Percentiles rank a stretch among this genome's conserved stretches.
These are phyloP conservation scores for Sporothrix phasma DNA, from an alignment of 2,329 filamentous ascomycete species.

Conservation along the genomic window DNA sequence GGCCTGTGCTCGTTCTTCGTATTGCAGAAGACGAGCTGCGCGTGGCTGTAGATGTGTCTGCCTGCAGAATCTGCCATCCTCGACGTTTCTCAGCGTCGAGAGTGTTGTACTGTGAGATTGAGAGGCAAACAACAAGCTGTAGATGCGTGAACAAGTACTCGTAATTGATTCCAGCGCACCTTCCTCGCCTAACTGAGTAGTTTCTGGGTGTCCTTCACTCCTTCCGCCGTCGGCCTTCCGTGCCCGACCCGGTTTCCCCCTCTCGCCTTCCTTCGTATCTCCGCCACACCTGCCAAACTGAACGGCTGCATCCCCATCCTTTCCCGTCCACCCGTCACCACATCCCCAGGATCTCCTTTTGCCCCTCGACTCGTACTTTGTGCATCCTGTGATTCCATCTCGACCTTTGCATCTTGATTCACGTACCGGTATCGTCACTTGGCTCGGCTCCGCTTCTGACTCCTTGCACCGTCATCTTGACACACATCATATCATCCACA, in stretches of 20 bases:
- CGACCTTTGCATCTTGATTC: conserved; percentile 1
- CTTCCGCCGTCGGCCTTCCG: not conserved
- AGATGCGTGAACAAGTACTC: not conserved
- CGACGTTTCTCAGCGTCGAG: not conserved
- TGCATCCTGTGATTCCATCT: not conserved
- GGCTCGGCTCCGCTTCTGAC: not conserved
- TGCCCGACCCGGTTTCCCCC: not conserved
- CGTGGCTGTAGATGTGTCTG: not conserved
- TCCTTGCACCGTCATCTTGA: not conserved
- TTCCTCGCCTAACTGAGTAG: not conserved
- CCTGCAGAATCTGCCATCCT: not conserved
- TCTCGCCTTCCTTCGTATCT: conserved; percentile 1
- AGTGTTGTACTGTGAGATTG: not conserved
- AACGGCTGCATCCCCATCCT: too few relatives aligned
- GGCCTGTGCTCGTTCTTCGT: not conserved
- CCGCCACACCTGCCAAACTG: not conserved
- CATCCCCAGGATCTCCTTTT: not conserved
- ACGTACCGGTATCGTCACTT: not conserved
- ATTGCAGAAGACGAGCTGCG: not conserved
- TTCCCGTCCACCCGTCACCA: too few relatives aligned
- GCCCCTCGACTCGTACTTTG: too few relatives aligned
- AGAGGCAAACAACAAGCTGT: not conserved
- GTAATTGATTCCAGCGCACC: not conserved
- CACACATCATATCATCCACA: not conserved
- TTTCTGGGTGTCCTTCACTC: not conserved